These are phyloP conservation scores for Alternaria infectoria DNA, from an alignment of 2,329 filamentous ascomycete species.

Conservation along the genomic window DNA sequence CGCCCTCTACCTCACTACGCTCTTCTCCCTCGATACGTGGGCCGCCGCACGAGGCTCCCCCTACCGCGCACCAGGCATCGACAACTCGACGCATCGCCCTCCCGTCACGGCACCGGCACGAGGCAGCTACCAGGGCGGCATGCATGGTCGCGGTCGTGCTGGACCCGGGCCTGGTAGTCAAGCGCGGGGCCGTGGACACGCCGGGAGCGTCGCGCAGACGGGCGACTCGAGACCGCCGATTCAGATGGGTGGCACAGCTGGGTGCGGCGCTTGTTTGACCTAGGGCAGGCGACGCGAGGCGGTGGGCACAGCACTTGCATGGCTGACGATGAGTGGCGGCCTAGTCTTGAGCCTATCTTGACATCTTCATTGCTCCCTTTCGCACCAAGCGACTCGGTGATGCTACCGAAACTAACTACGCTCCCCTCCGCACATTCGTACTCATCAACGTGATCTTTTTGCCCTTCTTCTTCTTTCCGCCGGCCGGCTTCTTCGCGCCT, in stretches of 20 bases:
- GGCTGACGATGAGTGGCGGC: neutral
- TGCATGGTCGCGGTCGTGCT: constrained; percentile 36
- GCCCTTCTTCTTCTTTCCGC: constrained; percentile 67
- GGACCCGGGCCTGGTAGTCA: constrained; percentile 19
- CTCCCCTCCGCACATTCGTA: constrained; percentile 65
- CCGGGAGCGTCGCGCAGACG: constrained; percentile 27
- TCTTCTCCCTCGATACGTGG: constrained; percentile 48
- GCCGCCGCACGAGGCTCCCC: constrained; percentile 43
- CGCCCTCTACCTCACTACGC: constrained; percentile 49
- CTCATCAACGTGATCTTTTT: constrained; percentile 75
- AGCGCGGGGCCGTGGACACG: constrained; percentile 17
- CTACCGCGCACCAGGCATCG: constrained; percentile 30
- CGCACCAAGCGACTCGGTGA: constrained; percentile 35
- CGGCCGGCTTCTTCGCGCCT: constrained; percentile 41
- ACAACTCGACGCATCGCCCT: constrained; percentile 32
- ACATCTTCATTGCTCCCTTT: constrained; percentile 28
- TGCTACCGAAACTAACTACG: constrained; percentile 34
- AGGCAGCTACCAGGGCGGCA: constrained; percentile 39
- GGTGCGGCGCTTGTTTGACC: constrained; percentile 41
- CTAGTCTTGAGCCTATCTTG: neutral
- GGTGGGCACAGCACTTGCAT: neutral
- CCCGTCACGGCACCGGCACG: constrained; percentile 20
- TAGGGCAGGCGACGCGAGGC: constrained; percentile 1
- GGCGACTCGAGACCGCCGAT: constrained; percentile 38
- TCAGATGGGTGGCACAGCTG: constrained; percentile 31